phyloP scores from a whole-genome alignment of 2,329 filamentous ascomycete species.

The Didymosphaeria variabile region DNA sequence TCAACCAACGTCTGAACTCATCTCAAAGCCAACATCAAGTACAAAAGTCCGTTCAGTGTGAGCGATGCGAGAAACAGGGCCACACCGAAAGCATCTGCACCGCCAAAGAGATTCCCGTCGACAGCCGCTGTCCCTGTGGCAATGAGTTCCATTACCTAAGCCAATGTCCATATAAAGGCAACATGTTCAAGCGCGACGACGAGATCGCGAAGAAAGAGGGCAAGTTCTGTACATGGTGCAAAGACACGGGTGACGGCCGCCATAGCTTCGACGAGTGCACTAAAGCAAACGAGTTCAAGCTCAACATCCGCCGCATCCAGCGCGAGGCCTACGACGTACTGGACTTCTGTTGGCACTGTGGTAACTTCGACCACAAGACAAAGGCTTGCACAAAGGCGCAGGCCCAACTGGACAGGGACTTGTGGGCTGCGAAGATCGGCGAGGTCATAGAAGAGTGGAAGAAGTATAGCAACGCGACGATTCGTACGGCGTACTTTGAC shows the following conservation, averaged over 20 bases:
- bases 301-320: slow-evolving; percentile 10
- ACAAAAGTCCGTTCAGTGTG: neutral
- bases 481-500: slow-evolving; percentile 3
- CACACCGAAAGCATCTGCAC: slow-evolving; percentile 16
- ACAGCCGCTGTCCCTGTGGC: slow-evolving; percentile 18
- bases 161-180: slow-evolving; percentile 19
- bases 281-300: slow-evolving; percentile 11
- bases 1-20: neutral
- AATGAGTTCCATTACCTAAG: slow-evolving; percentile 17
- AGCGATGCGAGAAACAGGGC: slow-evolving; percentile 10
- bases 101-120: slow-evolving; percentile 16
- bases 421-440: slow-evolving; percentile 16
- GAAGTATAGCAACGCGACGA: neutral
- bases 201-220: neutral
- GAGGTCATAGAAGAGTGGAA: slow-evolving; percentile 18
- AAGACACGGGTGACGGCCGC: slow-evolving; percentile 18
- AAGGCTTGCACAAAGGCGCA: slow-evolving; percentile 4
- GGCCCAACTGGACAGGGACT: neutral
- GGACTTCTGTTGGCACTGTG: slow-evolving; percentile 26
- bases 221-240: slow-evolving; percentile 27
- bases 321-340: slow-evolving; percentile 15
- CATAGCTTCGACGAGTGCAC: slow-evolving; percentile 21
- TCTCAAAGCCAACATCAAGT: neutral
- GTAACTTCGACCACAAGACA: slow-evolving; percentile 16
- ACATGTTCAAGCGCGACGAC: slow-evolving; percentile 10